Conservation (phyloP, 2,329 filamentous ascomycete genomes). For the Talaromyces marneffei region DNA sequence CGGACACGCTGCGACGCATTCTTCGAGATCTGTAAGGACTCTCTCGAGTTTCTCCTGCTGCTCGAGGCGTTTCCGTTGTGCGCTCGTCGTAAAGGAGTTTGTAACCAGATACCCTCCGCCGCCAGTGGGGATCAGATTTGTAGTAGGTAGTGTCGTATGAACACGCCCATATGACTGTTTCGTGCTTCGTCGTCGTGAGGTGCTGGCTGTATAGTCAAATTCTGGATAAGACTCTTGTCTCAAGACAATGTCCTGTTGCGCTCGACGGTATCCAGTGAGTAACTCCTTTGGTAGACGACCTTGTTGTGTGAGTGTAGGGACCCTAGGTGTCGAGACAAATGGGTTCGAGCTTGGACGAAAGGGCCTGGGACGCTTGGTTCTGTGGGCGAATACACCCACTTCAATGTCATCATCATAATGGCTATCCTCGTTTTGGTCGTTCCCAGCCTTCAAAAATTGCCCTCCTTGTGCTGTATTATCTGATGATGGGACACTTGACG, state of each 20-base stretch:
- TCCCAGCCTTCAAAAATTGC: not conserved
- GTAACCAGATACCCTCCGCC: not conserved
- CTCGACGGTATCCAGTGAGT: not conserved
- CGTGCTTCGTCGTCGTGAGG: not conserved
- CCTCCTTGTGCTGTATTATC: not conserved
- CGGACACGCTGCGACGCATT: not conserved
- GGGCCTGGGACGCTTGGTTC: not conserved
- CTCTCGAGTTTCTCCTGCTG: not conserved
- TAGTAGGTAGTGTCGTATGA: not conserved
- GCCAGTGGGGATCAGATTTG: not conserved
- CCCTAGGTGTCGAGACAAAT: not conserved
- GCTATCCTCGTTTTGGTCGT: not conserved
- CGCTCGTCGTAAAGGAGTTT: not conserved
- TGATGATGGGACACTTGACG: not conserved
- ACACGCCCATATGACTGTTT: not conserved
- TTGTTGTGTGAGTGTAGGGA: not conserved
- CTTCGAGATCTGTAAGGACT: not conserved
- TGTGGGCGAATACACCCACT: not conserved
- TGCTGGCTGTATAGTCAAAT: not conserved
- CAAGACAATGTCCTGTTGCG: not conserved
- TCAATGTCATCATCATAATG: not conserved
- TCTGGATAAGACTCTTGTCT: not conserved
- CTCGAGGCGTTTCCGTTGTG: slow-evolving; percentile 4
- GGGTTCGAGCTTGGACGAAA: not conserved
- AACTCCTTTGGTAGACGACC: not conserved